Evolutionary conservation across 1,139 yeast genomes (phyloP).

Genomic region (Groenewaldozyma sp.): DNA sequence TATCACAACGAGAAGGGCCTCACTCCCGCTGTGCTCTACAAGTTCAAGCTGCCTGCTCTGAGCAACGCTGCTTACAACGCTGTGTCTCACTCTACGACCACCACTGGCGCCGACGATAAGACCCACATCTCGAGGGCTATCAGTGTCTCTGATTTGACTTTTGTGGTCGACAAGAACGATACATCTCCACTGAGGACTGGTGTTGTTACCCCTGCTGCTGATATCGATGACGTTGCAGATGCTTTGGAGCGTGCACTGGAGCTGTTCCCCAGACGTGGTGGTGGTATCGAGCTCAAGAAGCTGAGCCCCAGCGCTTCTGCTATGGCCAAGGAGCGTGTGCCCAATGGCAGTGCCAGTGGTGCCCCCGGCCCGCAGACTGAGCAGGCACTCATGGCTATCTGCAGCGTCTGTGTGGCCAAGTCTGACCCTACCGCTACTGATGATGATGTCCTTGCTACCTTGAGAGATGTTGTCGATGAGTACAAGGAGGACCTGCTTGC

Average conservation of each 20-base stretch:
- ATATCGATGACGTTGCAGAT: conserved; percentile 85
- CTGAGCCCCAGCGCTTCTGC: conserved; percentile 20
- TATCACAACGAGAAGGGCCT: conserved; percentile 44
- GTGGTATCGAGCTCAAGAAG: conserved; percentile 24
- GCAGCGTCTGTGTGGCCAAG: conserved; percentile 66
- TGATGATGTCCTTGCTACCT: conserved; percentile 52
- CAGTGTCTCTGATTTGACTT: conserved; percentile 86
- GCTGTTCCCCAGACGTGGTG: conserved; percentile 42
- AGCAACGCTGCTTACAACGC: conserved; percentile 46
- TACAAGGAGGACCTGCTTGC: conserved; percentile 58
- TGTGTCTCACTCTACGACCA: conserved; percentile 14
- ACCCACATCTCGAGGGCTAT: conserved; percentile 56
- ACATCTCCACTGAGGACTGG: conserved; percentile 72
- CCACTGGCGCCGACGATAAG: conserved; percentile 21
- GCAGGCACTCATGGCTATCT: conserved; percentile 54
- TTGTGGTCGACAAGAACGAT: conserved; percentile 58
- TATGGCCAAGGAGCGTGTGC: conserved; percentile 25
- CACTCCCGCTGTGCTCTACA: conserved; percentile 75
- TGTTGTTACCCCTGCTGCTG: conserved; percentile 71
- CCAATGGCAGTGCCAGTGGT: conserved; percentile 27
- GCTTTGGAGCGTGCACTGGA: conserved; percentile 69
- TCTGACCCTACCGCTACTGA: conserved; percentile 70
- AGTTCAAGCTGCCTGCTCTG: conserved; percentile 75
- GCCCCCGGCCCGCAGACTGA: conserved; percentile 3
- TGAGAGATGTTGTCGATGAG: conserved; percentile 59